Base-by-base conservation (phyloP, 306 rosid genomes). In the Argentina anserina region DNA sequence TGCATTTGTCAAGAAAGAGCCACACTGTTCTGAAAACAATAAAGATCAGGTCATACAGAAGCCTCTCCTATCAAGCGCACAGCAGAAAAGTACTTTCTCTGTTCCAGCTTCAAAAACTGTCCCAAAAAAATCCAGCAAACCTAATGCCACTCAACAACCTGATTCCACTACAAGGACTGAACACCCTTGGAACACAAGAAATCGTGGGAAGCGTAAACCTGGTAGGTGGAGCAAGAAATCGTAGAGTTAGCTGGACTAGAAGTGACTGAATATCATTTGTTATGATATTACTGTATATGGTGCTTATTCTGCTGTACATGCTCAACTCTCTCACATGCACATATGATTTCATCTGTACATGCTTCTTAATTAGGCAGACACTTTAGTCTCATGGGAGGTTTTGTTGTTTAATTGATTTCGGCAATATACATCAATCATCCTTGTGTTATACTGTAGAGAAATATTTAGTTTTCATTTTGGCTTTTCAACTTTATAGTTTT, bases 101-200 rank as follows among this genome's bases (percentile, higher is more conserved):
- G 55, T 67, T 79, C 80, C 42, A 72, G 68, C 36, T 60, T 73
- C 84, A 12, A 77, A 78, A 84, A 75, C 79, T 37, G 86, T 67
- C 58, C 73, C 76, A 47, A 59, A 70, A 21, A 81, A 72, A 40
- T 77, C 67, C 72, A 73, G 36, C n/a, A 76, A 10, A 68, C 76
- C 83, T 33, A 55, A 53, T 45, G 71, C 49, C 70, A 78, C 55
- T 40, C 40, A 39, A 17, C 65, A 80, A 59, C 31, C 82, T 25
- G 72, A 58, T 53, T 66, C 81, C 53, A 10, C 84, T 58, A 76
- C 63, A 65, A 84, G 81, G 74, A 52, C 84, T 33, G 76, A 43
- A 78, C 18, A 71, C 40, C 79, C 83, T n/a, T 70, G 65, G 83
- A 84, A 67, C 23, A 84, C 81, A 67, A 86, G 86, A 75, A 80